These are phyloP conservation scores for Stephania japonica DNA, from an alignment of 164 flowering plant species.

Conservation along the genomic window DNA sequence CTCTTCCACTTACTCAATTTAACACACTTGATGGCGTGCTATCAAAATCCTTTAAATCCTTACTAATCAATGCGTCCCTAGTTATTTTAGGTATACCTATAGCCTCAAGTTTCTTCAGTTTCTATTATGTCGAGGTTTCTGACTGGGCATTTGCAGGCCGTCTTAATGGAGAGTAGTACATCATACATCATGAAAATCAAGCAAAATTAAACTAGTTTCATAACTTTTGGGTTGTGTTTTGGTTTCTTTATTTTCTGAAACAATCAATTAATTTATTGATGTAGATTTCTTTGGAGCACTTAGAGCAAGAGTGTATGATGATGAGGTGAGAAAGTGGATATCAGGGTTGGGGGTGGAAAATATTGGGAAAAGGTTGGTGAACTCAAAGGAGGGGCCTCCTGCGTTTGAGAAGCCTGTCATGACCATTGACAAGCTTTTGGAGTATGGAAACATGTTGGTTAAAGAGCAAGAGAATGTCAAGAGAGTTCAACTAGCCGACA, in stretches of 20 bases:
- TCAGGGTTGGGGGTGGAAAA: slow-evolving; percentile 28
- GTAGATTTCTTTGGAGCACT: slow-evolving; percentile 49
- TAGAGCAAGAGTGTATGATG: slow-evolving; percentile 42
- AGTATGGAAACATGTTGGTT: slow-evolving; percentile 42
- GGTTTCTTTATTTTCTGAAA: not conserved
- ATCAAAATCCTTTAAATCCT: too few relatives aligned
- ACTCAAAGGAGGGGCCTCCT: slow-evolving; percentile 45
- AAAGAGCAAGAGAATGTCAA: slow-evolving; percentile 48
- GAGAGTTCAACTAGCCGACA: slow-evolving; percentile 49
- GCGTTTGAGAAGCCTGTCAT: slow-evolving; percentile 37
- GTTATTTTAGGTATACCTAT: too few relatives aligned
- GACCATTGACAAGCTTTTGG: slow-evolving; percentile 39
- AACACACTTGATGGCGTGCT: too few relatives aligned
- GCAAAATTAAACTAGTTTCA: too few relatives aligned
- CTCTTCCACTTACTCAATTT: too few relatives aligned
- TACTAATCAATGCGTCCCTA: too few relatives aligned
- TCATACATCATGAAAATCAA: too few relatives aligned
- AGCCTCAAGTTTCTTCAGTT: too few relatives aligned
- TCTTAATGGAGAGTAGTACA: too few relatives aligned
- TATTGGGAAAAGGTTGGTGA: slow-evolving; percentile 39
- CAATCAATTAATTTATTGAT: not conserved
- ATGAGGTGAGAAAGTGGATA: slow-evolving; percentile 45
- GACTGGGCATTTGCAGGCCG: too few relatives aligned
- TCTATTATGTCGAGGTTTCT: too few relatives aligned
- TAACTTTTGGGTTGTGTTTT: not conserved